A percentile compares a stretch with the other conserved stretches of the same genome.
phyloP scores from a whole-genome alignment of 345 rosid species.

The Gossypium stocksii region DNA sequence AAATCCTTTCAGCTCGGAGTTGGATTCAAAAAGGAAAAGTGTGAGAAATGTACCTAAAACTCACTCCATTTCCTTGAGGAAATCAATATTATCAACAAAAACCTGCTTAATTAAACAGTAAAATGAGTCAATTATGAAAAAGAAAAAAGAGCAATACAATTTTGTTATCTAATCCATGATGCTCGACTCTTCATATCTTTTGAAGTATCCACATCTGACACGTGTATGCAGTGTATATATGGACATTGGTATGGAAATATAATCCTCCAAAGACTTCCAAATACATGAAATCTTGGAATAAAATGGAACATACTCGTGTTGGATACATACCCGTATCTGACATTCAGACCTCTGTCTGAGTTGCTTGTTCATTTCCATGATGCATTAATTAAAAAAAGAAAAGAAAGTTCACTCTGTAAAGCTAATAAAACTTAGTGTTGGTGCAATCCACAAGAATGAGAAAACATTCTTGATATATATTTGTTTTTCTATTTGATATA shows the following conservation, averaged over 20 bases:
- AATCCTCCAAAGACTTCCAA: neutral
- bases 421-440: neutral
- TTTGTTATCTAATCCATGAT: neutral
- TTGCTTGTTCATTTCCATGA: neutral
- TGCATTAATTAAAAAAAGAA: neutral
- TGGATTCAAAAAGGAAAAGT: slow-evolving; percentile 11
- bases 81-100: slow-evolving; percentile 86
- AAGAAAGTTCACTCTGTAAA: neutral
- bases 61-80: slow-evolving; percentile 88
- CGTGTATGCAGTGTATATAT: neutral
- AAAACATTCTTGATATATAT: neutral
- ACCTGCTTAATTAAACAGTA: slow-evolving; percentile 41
- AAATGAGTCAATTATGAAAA: neutral
- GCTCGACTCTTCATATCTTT: neutral
- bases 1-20: slow-evolving; percentile 11
- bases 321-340: neutral
- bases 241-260: neutral
- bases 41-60: slow-evolving; percentile 19
- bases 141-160: neutral
- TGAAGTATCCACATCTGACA: neutral
- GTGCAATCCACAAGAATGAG: neutral
- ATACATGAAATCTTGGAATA: neutral
- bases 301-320: neutral
- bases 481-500: neutral
- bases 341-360: neutral